Evolutionary conservation across 2,329 filamentous ascomycete species (phyloP), one percentile per base, ranked within the genome.

Genomic region (Xylaria sp.): DNA sequence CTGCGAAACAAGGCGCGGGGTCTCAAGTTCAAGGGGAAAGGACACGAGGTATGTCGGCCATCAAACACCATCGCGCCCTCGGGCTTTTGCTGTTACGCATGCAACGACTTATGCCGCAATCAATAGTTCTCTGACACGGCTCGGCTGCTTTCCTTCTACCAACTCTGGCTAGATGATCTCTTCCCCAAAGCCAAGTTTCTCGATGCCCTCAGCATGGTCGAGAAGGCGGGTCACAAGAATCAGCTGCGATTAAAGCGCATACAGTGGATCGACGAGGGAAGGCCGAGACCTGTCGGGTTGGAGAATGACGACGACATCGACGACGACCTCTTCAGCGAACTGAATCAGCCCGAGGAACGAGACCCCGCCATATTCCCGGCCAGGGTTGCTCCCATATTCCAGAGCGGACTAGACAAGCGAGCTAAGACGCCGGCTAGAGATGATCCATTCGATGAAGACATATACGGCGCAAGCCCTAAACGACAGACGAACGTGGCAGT

Each of bases 111-210:
- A 71, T 38, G 13, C 5, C 10, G n/a, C 38, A 20, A 22, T 53
- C 22, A 1, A 36, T 61, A 95, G 90, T 98, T 96, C 79, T 90
- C 91, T 20, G 96, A 99, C 76, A 88, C 94, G 11, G 87, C 90
- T 0, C 88, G 90, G 17, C 85, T 99, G 27, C 85, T 99, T 54
- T 93, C 92, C 27, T 92, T 96, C 77, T 99, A 98, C 77, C 96
- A 98, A 77, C 80, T 97, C 63, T 99, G 96, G 96, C 90, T 99
- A 1, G 95, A 99, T 79, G 94, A 97, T 75, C 84, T 99, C 13
- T 99, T 94, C 75, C 96, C 96, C 13, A 94, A 96, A 75, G 96
- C 95, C 5, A 95, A 94, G 75, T 99, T 99, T 75, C 87, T 92
- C 54, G 96, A 99, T 75, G 96, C 92, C 2, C 83, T 98, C 6